A percentile compares a stretch with the other conserved stretches of the same genome.
Conservation (phyloP, 176 grass and related monocot genomes). For the Zoysia pacifica region DNA sequence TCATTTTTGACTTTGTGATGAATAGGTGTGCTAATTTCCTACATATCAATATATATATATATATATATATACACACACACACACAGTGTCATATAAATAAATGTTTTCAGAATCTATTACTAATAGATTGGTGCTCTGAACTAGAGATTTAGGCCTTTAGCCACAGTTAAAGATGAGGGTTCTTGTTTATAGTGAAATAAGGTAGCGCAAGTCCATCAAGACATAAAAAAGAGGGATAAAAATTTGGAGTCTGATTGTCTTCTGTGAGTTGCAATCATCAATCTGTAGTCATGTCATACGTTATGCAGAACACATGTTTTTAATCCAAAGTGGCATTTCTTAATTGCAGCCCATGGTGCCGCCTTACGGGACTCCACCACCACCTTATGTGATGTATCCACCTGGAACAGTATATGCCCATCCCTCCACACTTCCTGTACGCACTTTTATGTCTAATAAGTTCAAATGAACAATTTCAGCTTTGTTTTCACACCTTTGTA, state of each 20-base stretch:
- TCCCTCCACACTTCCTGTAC: conserved; percentile 76
- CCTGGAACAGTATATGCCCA: conserved; percentile 94
- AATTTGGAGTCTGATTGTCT: background rate
- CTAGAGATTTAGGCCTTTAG: background rate
- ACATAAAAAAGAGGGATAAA: background rate
- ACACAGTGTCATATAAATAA: background rate
- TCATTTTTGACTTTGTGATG: background rate
- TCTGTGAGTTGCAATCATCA: conserved; percentile 2
- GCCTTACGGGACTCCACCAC: conserved; percentile 72
- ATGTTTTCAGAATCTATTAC: background rate
- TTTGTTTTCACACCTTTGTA: conserved; percentile 21
- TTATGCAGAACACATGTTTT: background rate
- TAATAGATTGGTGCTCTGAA: background rate
- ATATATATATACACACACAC: too few relatives aligned
- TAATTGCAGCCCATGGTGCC: conserved; percentile 77
- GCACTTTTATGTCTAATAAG: conserved; percentile 37
- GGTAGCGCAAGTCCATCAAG: background rate
- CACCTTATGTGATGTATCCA: conserved; percentile 93
- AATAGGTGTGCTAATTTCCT: background rate
- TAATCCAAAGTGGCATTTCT: conserved; percentile 33
- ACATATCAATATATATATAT: too few relatives aligned
- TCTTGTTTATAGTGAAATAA: background rate
- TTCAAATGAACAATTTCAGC: conserved; percentile 23
- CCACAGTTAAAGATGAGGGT: background rate
- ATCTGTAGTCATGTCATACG: conserved; percentile 13